Evolutionary conservation across 208 protist genomes (phyloP).

Genomic region (Trypanosoma congolense): DNA sequence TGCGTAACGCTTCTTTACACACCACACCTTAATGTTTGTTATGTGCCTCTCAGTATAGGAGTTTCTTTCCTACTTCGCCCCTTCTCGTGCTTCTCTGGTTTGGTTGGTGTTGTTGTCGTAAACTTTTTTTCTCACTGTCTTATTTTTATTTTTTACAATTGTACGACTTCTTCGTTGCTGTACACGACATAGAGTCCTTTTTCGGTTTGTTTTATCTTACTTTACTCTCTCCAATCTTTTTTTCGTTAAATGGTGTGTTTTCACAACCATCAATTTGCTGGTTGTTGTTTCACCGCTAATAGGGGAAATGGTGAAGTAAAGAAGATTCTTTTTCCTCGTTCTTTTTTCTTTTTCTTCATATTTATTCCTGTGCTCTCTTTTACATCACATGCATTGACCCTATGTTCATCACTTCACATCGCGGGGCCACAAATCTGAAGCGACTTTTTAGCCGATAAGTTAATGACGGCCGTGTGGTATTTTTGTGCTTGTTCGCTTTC

Average conservation of each 20-base stretch:
- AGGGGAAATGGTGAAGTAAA: no score
- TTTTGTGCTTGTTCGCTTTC: no score
- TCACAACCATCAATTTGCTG: no score
- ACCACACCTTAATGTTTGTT: no score
- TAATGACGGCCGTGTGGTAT: no score
- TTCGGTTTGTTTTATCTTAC: background rate
- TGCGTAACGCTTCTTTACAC: background rate
- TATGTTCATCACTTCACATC: background rate
- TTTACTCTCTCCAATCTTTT: background rate
- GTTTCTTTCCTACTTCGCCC: no score
- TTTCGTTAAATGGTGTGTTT: background rate
- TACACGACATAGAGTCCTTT: background rate
- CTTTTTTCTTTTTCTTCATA: background rate
- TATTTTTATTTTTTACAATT: background rate
- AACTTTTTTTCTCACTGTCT: constrained; percentile 3
- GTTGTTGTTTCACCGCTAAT: no score
- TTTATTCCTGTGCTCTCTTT: background rate
- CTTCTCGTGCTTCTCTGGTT: no score
- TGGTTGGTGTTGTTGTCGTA: constrained; percentile 13
- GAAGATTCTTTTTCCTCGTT: background rate
- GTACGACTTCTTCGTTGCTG: background rate
- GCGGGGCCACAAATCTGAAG: no score
- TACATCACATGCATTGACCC: background rate
- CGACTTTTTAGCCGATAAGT: no score
- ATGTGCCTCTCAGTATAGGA: no score